Base-by-base conservation (phyloP, 2,329 filamentous ascomycete species). In the Juglanconis juglandina region DNA sequence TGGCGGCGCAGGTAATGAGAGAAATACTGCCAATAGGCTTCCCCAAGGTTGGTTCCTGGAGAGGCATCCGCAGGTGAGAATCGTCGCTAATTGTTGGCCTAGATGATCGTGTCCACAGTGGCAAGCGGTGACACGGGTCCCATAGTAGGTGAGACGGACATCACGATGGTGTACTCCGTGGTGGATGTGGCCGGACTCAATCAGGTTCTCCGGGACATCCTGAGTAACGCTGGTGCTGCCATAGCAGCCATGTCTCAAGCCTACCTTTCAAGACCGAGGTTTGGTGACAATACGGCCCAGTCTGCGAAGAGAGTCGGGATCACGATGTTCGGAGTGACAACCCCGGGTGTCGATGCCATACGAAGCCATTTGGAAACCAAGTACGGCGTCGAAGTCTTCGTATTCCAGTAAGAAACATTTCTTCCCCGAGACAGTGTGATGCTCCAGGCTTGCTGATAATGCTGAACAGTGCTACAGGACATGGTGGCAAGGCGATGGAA, bases 311-410 rank as follows among this genome's bases (percentile, higher is more conserved):
- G 80, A 0, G 76, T 91, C 6, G 88, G 81, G 0, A 81, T 90
- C 32, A 89, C 87, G 2, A 91, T 91, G 88, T 91, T 90, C 67
- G 88, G 88, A 2, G 87, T 91, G 6, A 91, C 88, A 0, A 91
- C 87, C 0, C 86, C 87, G 0, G 83, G 81, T 10, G 87, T 87
- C 0, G 81, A 87, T 51, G 72, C 70, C 1, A 81, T 87, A 1
- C 78, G 85, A 0, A 66, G 70, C 1, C 71, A 81, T 50, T 75
- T 90, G 0, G 77, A 83, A 55, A 62, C 70, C 1, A 71, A 73
- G 2, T 72, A 77, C 56, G 68, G 69, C 2, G 77, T 83, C 53
- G 87, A 90, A 65, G 78, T 82, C 2, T 87, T 84, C 64, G 77
- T 90, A 2, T 91, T 91, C 68, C 61, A 63, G 44, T 47, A 24